Evolutionary conservation across 2,329 filamentous ascomycete genomes (phyloP).

Genomic region (Claviceps fusiformis): DNA sequence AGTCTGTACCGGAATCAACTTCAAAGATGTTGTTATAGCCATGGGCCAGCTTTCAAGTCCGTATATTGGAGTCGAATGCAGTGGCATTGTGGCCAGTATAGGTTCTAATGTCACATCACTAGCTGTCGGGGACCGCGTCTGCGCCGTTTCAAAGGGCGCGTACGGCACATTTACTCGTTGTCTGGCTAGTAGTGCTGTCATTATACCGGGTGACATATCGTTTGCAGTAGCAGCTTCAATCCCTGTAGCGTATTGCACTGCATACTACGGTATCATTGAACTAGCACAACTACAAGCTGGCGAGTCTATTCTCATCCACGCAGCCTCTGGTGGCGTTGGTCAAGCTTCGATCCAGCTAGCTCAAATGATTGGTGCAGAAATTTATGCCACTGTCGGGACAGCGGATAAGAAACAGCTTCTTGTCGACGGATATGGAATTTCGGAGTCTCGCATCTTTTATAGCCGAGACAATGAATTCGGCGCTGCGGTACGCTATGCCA

Average conservation of each 20-base stretch:
- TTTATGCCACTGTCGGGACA: constrained; percentile 18
- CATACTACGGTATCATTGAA: constrained; percentile 7
- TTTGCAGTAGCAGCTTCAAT: constrained; percentile 19
- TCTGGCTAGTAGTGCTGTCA: constrained; percentile 3
- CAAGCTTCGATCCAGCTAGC: constrained; percentile 16
- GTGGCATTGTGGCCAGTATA: constrained; percentile 11
- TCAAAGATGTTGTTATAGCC: constrained; percentile 16
- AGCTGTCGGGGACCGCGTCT: constrained; percentile 11
- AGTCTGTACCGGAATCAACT: constrained; percentile 30
- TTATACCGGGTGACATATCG: constrained; percentile 6
- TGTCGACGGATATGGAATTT: constrained; percentile 21
- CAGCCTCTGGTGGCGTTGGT: constrained; percentile 17
- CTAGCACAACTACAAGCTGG: constrained; percentile 17
- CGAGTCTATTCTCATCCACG: constrained; percentile 19
- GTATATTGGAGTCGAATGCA: constrained; percentile 12
- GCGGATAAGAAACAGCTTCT: constrained; percentile 16
- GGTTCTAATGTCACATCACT: constrained; percentile 7
- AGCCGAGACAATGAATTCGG: constrained; percentile 13
- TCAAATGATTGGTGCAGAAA: constrained; percentile 10
- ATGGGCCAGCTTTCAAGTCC: constrained; percentile 11
- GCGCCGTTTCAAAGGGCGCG: constrained; percentile 12
- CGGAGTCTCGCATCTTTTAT: constrained; percentile 18
- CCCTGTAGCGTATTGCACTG: constrained; percentile 8
- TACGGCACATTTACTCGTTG: constrained; percentile 16
- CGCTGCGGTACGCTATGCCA: constrained; percentile 10